Evolutionary conservation across 331 rosid species (phyloP), one percentile per base, ranked within the genome.

Genomic region (Quercus lobata): DNA sequence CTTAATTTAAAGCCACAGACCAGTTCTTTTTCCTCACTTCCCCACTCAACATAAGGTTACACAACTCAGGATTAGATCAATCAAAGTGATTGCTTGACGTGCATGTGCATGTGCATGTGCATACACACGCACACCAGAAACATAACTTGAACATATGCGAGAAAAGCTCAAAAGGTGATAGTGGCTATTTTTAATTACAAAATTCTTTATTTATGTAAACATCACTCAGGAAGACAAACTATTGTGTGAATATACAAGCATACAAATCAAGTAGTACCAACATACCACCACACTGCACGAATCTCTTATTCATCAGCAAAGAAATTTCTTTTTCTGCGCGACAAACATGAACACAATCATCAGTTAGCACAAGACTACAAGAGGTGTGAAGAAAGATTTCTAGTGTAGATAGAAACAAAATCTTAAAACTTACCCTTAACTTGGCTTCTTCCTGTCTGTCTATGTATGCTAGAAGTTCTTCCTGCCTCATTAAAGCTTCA

Each of bases 401-500:
- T 15, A 71, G 37, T 68, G 69, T 37, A 30, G 73, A 53, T 32
- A 69, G 27, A 71, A 81, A 69, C 63, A 62, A 18, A 58, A 34
- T 35, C 4, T 54, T 78, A 6, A 44, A 53, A 78, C 87, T 79
- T 80, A 90, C 97, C 84, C 56, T 84, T 24, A 85, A 71, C 82
- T 80, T 83, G 35, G 87, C 84, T 78, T 84, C 85, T 79, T 89
- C 93, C 83, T 79, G 89, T 44, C 89, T 73, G 74, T 93, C 97
- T 21, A 93, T 75, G 76, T 88, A 93, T 24, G 91, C 97, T 68
- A 91, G 89, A 75, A 93, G 94, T 84, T 93, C 97, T 85, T 93
- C 97, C 87, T 91, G 97, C 80, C 85, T 88, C 82, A 91, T 90
- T 84, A 93, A 79, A 63, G 97, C 92, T 35, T 93, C 97, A 54